These are phyloP conservation scores for Dipodascus albidus DNA, from an alignment of 805 yeast species.

Conservation along the genomic window DNA sequence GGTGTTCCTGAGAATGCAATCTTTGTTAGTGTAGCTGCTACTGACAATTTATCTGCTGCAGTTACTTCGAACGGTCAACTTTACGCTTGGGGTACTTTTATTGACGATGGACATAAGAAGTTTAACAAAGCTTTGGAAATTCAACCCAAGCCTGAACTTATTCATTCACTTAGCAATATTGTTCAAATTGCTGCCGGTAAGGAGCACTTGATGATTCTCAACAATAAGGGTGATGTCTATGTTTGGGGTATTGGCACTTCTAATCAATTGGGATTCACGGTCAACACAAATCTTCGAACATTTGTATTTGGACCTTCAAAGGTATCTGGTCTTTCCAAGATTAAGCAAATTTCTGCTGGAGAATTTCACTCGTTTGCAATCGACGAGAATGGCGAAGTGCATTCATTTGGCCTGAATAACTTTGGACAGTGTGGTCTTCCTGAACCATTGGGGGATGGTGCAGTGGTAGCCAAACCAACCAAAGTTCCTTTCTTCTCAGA, in stretches of 20 bases:
- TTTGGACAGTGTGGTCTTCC: conserved; percentile 91
- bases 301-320: conserved; percentile 52
- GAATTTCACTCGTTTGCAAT: conserved; percentile 95
- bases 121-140: conserved; percentile 52
- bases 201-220: conserved; percentile 81
- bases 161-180: conserved; percentile 50
- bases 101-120: conserved; percentile 74
- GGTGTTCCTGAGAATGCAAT: conserved; percentile 41
- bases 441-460: conserved; percentile 54
- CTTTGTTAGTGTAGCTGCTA: conserved; percentile 77
- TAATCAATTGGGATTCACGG: conserved; percentile 79
- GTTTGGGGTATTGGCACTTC: conserved; percentile 99
- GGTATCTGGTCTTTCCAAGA: conserved; percentile 50
- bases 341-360: conserved; percentile 82
- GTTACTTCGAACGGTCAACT: conserved; percentile 74
- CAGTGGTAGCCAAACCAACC: conserved; percentile 68
- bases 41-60: conserved; percentile 82
- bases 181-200: conserved; percentile 86
- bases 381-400: conserved; percentile 55
- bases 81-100: conserved; percentile 96
- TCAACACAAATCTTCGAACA: conserved; percentile 26
- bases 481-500: conserved; percentile 52
- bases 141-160: conserved; percentile 58
- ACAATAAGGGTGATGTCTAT: conserved; percentile 72
- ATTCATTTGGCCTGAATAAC: conserved; percentile 93